Conservation (phyloP, 2,329 filamentous ascomycete genomes). For the Botryosphaeria agaves region DNA sequence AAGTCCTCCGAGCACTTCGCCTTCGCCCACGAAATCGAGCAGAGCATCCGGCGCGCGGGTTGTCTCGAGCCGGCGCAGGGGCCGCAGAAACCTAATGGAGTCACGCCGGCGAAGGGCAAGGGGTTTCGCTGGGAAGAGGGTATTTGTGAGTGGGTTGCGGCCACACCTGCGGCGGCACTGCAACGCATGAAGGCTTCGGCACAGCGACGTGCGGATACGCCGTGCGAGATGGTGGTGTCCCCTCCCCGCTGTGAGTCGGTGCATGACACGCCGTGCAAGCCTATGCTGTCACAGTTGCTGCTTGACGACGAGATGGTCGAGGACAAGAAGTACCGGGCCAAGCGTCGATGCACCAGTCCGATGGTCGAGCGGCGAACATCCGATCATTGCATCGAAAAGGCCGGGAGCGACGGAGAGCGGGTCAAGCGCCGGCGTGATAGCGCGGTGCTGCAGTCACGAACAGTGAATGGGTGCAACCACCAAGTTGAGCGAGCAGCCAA, state of each 20-base stretch:
- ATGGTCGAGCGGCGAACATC: not conserved
- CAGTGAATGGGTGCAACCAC: not conserved
- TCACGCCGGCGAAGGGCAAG: constrained; percentile 3
- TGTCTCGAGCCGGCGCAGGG: constrained; percentile 11
- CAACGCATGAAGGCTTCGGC: too few relatives aligned
- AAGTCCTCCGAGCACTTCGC: constrained; percentile 11
- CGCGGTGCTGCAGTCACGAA: not conserved
- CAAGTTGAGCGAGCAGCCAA: not conserved
- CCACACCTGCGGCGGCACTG: constrained; percentile 13
- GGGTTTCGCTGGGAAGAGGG: constrained; percentile 26
- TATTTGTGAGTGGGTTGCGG: constrained; percentile 27
- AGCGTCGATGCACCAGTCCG: not conserved
- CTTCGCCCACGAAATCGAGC: constrained; percentile 15
- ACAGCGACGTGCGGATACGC: not conserved
- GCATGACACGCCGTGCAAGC: not conserved
- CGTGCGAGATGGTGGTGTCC: not conserved
- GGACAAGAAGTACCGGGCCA: not conserved
- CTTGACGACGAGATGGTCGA: not conserved
- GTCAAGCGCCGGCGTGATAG: not conserved
- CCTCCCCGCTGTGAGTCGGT: not conserved
- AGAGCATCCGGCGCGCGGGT: constrained; percentile 13
- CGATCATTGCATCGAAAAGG: not conserved
- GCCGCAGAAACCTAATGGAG: not conserved
- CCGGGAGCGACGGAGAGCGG: not conserved
- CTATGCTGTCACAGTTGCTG: not conserved